Conservation (phyloP, 2,329 filamentous ascomycete genomes). For the Colletotrichum cordylinicola region DNA sequence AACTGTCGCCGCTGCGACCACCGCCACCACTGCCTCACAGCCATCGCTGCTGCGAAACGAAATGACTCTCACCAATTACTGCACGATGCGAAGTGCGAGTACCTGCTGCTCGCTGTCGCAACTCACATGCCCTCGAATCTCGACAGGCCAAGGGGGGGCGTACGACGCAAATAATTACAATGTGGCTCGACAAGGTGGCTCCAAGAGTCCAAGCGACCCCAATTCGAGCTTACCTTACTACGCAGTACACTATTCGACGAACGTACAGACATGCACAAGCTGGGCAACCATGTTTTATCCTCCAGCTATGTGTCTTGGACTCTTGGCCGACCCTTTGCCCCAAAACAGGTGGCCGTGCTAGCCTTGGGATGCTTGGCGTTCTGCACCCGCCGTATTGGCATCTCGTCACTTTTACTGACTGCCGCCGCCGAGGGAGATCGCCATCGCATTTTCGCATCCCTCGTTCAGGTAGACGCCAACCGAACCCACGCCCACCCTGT, state of each 20-base stretch:
- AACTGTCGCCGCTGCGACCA: background rate
- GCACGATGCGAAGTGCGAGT: background rate
- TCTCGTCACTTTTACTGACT: background rate
- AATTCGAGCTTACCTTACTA: background rate
- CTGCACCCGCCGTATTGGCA: background rate
- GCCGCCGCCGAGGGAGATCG: background rate
- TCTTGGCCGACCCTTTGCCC: background rate
- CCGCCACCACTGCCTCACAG: background rate
- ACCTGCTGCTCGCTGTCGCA: background rate
- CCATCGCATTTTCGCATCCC: background rate
- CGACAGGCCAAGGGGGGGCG: background rate
- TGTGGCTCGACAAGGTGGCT: background rate
- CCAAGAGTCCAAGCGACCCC: background rate
- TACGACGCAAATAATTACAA: background rate
- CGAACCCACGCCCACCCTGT: background rate
- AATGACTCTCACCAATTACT: background rate
- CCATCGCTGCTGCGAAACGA: background rate
- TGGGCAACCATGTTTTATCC: background rate
- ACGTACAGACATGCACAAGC: background rate
- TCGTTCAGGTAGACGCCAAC: background rate
- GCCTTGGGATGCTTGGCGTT: conserved; percentile 9
- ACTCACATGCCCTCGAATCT: background rate
- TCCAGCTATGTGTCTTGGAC: background rate
- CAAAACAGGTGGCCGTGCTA: background rate
- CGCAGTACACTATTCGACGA: background rate